Conservation (phyloP, 2,329 filamentous ascomycete genomes). For the Coniochaeta sp. region DNA sequence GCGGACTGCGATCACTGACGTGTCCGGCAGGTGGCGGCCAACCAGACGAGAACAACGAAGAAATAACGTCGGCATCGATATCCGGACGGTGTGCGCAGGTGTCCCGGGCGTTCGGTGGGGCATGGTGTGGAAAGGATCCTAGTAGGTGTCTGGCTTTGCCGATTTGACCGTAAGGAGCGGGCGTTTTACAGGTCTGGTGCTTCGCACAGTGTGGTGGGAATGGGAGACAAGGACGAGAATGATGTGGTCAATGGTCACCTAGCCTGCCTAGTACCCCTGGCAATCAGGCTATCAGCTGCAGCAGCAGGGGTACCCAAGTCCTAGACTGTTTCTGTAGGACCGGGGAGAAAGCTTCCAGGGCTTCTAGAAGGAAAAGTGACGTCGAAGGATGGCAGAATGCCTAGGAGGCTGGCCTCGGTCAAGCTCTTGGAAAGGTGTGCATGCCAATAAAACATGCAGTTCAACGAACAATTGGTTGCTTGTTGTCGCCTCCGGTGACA, state of each 20-base stretch:
- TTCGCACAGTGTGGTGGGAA: background rate
- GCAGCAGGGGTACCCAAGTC: background rate
- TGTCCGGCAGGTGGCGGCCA: constrained; percentile 5
- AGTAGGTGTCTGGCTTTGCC: too few relatives aligned
- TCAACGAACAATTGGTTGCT: background rate
- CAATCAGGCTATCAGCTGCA: background rate
- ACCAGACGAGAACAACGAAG: constrained; percentile 8
- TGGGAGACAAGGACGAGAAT: background rate
- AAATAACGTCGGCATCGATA: background rate
- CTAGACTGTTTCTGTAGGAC: background rate
- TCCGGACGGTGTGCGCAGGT: background rate
- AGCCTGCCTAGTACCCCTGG: background rate
- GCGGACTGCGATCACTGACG: background rate
- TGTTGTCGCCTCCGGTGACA: background rate
- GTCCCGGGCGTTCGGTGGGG: background rate
- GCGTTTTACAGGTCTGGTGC: too few relatives aligned
- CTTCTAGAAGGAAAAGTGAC: background rate
- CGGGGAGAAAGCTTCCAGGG: background rate
- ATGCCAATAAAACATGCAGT: background rate
- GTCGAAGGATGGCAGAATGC: background rate
- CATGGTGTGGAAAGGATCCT: background rate
- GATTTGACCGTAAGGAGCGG: background rate
- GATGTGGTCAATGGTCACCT: background rate
- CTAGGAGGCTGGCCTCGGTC: background rate
- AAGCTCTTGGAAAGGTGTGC: background rate